Percentiles rank a stretch among this genome's conserved stretches.
Conservation (phyloP, 768 basidiomycete genomes). For the Sporobolomyces roseus region DNA sequence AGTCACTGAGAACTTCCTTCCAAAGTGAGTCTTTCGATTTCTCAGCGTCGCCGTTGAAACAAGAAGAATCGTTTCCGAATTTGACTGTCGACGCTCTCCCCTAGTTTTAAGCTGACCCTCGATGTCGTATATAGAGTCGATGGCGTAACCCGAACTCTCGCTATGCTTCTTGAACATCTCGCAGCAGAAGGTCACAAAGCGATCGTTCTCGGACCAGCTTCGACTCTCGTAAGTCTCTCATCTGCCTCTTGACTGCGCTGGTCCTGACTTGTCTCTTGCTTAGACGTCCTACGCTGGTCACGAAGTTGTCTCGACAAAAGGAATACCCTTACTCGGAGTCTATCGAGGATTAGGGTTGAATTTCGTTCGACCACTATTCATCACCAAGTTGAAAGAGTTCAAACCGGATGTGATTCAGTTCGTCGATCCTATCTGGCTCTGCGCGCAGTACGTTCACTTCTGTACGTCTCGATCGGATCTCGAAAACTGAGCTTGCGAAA, state of each 20-base stretch:
- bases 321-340: constrained; percentile 50
- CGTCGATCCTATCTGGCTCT: constrained; percentile 55
- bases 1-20: constrained; percentile 43
- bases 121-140: constrained; percentile 46
- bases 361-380: constrained; percentile 52
- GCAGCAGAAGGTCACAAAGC: constrained; percentile 52
- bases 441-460: constrained; percentile 47
- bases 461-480: background rate
- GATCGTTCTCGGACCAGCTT: constrained; percentile 51
- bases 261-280: background rate
- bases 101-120: background rate
- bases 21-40: constrained; percentile 19
- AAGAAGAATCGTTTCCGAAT: too few species aligned
- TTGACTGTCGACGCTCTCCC: too few species aligned
- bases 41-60: too few species aligned
- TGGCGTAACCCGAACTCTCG: constrained; percentile 54
- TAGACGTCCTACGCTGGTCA: constrained; percentile 51
- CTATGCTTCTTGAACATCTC: constrained; percentile 52
- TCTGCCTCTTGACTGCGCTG: too few species aligned
- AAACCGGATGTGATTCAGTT: constrained; percentile 54
- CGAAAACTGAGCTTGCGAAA: background rate
- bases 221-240: constrained; percentile 9
- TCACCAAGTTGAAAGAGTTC: constrained; percentile 44
- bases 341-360: constrained; percentile 53
- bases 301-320: constrained; percentile 51